These are phyloP conservation scores for Suhomyces terraborum DNA, from an alignment of 1,139 yeast genomes.

Conservation along the genomic window DNA sequence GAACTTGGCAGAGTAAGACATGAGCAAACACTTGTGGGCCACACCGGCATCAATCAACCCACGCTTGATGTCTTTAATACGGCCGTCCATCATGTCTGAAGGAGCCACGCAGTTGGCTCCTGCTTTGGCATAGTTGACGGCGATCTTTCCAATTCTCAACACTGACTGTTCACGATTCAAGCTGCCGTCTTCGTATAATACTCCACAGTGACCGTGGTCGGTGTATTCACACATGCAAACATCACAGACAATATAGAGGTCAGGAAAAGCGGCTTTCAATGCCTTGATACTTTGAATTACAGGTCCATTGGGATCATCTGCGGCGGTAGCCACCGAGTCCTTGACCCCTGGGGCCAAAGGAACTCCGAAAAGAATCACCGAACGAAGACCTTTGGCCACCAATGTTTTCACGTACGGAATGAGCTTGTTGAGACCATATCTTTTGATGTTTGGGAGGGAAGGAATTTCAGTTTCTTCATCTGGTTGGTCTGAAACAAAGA, in stretches of 20 bases:
- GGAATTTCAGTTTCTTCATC: slow-evolving; percentile 77
- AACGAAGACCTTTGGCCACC: slow-evolving; percentile 76
- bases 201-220: slow-evolving; percentile 95
- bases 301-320: slow-evolving; percentile 97
- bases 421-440: slow-evolving; percentile 82
- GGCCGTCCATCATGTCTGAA: slow-evolving; percentile 96
- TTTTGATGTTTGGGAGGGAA: slow-evolving; percentile 82
- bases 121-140: slow-evolving; percentile 92
- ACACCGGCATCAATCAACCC: slow-evolving; percentile 83
- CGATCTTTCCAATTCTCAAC: slow-evolving; percentile 87
- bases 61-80: slow-evolving; percentile 82
- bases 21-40: slow-evolving; percentile 84
- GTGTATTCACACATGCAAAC: slow-evolving; percentile 98
- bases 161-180: slow-evolving; percentile 77
- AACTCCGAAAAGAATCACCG: slow-evolving; percentile 92
- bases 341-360: slow-evolving; percentile 74
- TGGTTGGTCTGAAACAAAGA: slow-evolving; percentile 78
- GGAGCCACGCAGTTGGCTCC: slow-evolving; percentile 98
- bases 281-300: slow-evolving; percentile 77
- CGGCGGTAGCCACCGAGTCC: slow-evolving; percentile 82
- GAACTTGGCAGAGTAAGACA: slow-evolving; percentile 95
- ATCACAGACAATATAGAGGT: slow-evolving; percentile 84
- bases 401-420: slow-evolving; percentile 69
- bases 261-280: slow-evolving; percentile 69
- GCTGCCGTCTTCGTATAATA: slow-evolving; percentile 80